phyloP scores from a whole-genome alignment of 2,329 filamentous ascomycete species.

The Xylariales sp. region DNA sequence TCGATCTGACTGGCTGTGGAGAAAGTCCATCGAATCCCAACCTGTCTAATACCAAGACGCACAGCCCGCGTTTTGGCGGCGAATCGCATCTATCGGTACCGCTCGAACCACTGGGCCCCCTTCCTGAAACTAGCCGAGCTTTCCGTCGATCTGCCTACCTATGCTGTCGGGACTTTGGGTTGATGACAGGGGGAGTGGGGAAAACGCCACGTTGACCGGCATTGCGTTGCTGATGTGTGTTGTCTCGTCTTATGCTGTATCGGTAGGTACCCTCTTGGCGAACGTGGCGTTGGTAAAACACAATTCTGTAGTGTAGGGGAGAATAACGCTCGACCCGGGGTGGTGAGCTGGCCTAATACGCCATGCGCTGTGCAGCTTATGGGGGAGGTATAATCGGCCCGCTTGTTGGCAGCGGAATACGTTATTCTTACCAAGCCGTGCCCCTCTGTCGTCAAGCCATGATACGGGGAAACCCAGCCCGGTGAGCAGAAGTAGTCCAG shows the following conservation, averaged over 20 bases:
- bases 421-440: neutral
- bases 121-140: conserved; percentile 22
- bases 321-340: conserved; percentile 3
- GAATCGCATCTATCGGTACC: conserved; percentile 4
- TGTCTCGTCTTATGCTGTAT: conserved; percentile 15
- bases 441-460: neutral
- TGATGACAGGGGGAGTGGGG: conserved; percentile 23
- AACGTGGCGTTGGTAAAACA: conserved; percentile 22
- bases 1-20: conserved; percentile 27
- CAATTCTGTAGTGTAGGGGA: neutral
- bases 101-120: neutral
- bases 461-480: neutral
- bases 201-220: conserved; percentile 31
- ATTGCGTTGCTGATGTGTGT: conserved; percentile 20
- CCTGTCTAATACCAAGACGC: conserved; percentile 15
- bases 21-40: conserved; percentile 25
- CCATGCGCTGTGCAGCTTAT: conserved; percentile 4
- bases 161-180: conserved; percentile 22
- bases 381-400: conserved; percentile 14
- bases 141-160: conserved; percentile 24
- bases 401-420: neutral
- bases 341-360: neutral
- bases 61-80: conserved; percentile 14
- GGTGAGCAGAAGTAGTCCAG: too few species aligned
- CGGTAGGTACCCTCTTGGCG: conserved; percentile 27